A percentile compares a stretch with the other conserved stretches of the same genome.
phyloP scores from a whole-genome alignment of 108 stramenopile genomes.

The Pseudonitzschia multiseries region DNA sequence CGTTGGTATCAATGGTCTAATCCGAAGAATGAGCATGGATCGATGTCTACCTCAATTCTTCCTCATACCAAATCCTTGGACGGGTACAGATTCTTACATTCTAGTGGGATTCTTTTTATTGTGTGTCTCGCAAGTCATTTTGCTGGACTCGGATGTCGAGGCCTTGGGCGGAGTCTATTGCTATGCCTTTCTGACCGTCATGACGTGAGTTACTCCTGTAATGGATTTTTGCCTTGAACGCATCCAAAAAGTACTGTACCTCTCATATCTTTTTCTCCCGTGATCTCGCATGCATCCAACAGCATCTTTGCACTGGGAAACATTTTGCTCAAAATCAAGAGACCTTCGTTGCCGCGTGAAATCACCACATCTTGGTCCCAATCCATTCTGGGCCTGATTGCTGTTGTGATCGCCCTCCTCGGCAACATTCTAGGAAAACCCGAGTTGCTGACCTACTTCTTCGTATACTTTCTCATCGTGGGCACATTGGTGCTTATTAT shows the following conservation, averaged over 20 bases:
- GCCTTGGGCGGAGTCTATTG: conserved; percentile 66
- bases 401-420: conserved; percentile 39
- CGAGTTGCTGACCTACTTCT: conserved; percentile 54
- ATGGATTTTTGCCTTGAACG: not conserved
- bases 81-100: conserved; percentile 57
- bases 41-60: conserved; percentile 66
- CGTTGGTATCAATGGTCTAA: conserved; percentile 69
- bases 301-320: conserved; percentile 63
- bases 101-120: conserved; percentile 59
- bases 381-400: conserved; percentile 42
- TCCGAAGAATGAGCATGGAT: conserved; percentile 69
- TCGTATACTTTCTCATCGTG: conserved; percentile 54
- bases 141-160: conserved; percentile 53
- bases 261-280: not conserved
- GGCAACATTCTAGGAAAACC: conserved; percentile 64
- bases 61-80: conserved; percentile 53
- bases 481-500: conserved; percentile 50
- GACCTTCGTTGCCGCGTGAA: conserved; percentile 56
- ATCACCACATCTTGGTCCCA: conserved; percentile 40
- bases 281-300: not conserved
- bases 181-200: conserved; percentile 60
- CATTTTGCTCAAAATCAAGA: conserved; percentile 65
- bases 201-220: conserved; percentile 25
- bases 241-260: not conserved
- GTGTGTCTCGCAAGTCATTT: conserved; percentile 44